Evolutionary conservation across 164 flowering plant species (phyloP), one percentile per base, ranked within the genome.

Genomic region (Chloranthus sessilifolius): DNA sequence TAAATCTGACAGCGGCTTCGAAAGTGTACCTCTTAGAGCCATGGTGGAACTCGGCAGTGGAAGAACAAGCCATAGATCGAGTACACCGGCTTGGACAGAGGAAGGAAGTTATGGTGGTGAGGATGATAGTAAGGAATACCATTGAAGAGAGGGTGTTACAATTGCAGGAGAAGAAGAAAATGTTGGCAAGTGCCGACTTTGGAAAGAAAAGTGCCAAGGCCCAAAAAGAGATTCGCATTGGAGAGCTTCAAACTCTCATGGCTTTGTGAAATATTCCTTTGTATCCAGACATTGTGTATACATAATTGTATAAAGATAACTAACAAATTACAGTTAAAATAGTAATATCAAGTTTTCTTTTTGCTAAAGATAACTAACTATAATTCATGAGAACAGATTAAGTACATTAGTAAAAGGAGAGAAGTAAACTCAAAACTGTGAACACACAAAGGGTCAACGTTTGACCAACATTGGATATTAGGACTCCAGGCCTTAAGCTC

Each of bases 11-110:
- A 0, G 81, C 77, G 37, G 97, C 97, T 3, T 81, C 95, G 0
- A 78, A 69, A 63, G 95, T 86, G 7, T 92, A 82, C 60, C 36
- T 92, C 66, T 29, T 92, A 55, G 99, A 88, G 66, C 95, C 97
- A 27, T 88, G 96, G 95, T 85, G 94, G 96, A 88, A 92, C 57
- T 94, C 95, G 4, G 95, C 85, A 4, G 80, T 82, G n/a, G 97
- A 92, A 64, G 94, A 92, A 42, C 96, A 86, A 67, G 99, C 95
- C 7, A 88, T 88, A 85, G 97, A 88, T 58, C 67, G 99, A 6
- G 88, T 92, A 23, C 95, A 88, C 56, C 70, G 95, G 10, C 83
- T 92, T 35, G 97, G 99, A 26, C 99, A 88, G 66, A 79, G 58
- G 53, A 68, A 82, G 36, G 74, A 88, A 24, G 99, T 92, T 27